Conservation (phyloP, 2,329 filamentous ascomycete species). For the Hypoxylon sp. region DNA sequence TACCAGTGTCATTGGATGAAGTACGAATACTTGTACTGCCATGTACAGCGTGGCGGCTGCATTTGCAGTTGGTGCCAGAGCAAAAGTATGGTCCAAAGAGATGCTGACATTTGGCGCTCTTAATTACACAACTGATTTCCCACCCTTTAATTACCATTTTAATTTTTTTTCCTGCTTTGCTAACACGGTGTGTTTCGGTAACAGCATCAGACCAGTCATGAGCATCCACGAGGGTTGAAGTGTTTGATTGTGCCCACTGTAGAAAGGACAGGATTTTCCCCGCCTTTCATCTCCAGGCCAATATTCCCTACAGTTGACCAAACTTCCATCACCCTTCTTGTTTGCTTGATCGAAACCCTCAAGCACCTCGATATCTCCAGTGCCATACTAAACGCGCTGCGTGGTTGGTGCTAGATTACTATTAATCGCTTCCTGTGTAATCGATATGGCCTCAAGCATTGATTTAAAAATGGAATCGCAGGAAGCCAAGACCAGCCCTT, state of each 20-base stretch:
- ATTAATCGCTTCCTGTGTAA: neutral
- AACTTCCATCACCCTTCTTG: slow-evolving; percentile 4
- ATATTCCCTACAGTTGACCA: slow-evolving; percentile 18
- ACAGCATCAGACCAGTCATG: slow-evolving; percentile 37
- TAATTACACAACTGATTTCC: slow-evolving; percentile 41
- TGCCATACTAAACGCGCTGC: slow-evolving; percentile 1
- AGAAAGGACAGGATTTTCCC: slow-evolving; percentile 28
- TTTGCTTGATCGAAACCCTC: slow-evolving; percentile 11
- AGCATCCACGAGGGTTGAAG: slow-evolving; percentile 39
- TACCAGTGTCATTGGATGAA: slow-evolving; percentile 18
- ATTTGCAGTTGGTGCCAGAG: slow-evolving; percentile 28
- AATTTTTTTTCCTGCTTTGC: slow-evolving; percentile 11
- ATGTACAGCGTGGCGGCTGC: slow-evolving; percentile 41
- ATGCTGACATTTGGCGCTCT: slow-evolving; percentile 41
- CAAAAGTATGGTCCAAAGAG: slow-evolving; percentile 39
- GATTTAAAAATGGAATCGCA: slow-evolving; percentile 46
- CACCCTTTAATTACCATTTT: slow-evolving; percentile 26
- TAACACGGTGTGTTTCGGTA: slow-evolving; percentile 39
- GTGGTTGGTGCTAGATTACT: slow-evolving; percentile 2
- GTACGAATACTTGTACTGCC: slow-evolving; percentile 34
- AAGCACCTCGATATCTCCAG: neutral
- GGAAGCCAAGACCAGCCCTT: slow-evolving; percentile 35
- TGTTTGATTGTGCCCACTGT: slow-evolving; percentile 36
- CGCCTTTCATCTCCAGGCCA: slow-evolving; percentile 22
- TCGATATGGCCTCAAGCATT: slow-evolving; percentile 37